Base-by-base conservation (phyloP, 176 grass and related monocot species). In the Rhipidocladum racemiflorum region DNA sequence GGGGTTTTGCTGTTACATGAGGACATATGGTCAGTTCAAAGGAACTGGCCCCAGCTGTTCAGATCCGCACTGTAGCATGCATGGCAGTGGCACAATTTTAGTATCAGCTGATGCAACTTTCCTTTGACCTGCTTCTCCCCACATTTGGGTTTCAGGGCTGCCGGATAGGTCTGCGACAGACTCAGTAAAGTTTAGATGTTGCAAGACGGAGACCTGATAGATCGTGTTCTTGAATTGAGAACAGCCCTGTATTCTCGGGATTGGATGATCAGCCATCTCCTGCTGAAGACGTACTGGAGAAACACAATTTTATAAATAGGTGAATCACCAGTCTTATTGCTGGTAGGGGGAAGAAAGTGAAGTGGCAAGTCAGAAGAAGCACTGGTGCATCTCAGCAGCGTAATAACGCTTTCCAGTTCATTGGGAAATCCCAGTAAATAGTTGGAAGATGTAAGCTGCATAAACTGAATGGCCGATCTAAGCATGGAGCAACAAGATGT, bases 1-100 rank as follows among this genome's bases (percentile, higher is more conserved):
- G 0, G 14, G 48, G n/a, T 56, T 64, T 76, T 54, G 13, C 46
- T 86, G 56, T 68, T 80, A 36, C 51, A 50, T 35, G 70, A 81
- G 21, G 69, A 76, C 32, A 71, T 44, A 14, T 32, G 59, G 35
- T 78, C 50, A 13, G 5, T 79, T 24, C 48, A 79, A 72, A 42
- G 74, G 53, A 42, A 73, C 43, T 35, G 40, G 16, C 0, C 13
- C 39, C 5, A 68, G 21, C 25, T 71, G 57, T 81, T 70, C 23
- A 23, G 61, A 39, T 10, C 0, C 3, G 49, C 32, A 61, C 57
- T 30, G 0, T 61, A 53, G 9, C 11, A 20, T 82, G 43, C 73
- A 56, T 83, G 44, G 34, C 65, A 20, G 35, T 39, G 64, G 62
- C 38, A 15, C 21, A 27, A 20, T 54, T 18, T 2, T 70, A 11